Evolutionary conservation across 2,329 filamentous ascomycete genomes (phyloP), one percentile per base, ranked within the genome.

Genomic region (Aspergillus oerlinghausenensis): DNA sequence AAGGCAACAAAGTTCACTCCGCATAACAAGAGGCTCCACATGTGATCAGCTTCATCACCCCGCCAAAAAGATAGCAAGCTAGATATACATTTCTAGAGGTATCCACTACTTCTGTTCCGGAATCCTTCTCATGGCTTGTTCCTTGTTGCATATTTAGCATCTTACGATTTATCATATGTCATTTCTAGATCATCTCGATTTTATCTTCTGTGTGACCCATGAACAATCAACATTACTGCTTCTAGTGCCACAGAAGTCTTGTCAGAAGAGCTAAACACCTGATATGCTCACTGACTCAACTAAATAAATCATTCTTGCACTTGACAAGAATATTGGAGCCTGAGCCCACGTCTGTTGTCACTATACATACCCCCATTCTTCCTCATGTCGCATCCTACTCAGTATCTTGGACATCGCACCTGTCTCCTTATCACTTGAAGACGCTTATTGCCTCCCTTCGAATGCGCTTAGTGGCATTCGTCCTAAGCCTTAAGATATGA

Each of bases 401-500:
- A 49, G 40, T 28, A 38, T 32, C 47, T 51, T 54, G 45, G 19
- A 55, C 52, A 47, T 19, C 51, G 29, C 54, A 56, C 19, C 50
- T 56, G 51, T 52, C 47, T 49, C 51, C 21, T 47, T 7, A 10
- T 47, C 21, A 47, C 43, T 11, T 47, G 43, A 47, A 47, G 43
- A 26, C 43, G 11, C 32, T 47, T 47, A 14, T 50, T 35, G 32
- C 35, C 45, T 25, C 40, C 54, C 42, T 28, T 48, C 49, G 32
- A 51, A 54, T 49, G 25, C 50, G 55, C 42, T 50, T 23, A 17
- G 25, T 11, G 35, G 42, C 47, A 38, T 53, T n/a, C 42, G 49
- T 38, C 11, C 26, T 32, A 48, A 21, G 59, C 14, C 21, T 43
- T 52, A 21, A 29, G 66, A 56, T 19, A 77, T 77, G 75, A 75